These are phyloP conservation scores for Prosopis cineraria DNA, from an alignment of 306 rosid species.

Conservation along the genomic window DNA sequence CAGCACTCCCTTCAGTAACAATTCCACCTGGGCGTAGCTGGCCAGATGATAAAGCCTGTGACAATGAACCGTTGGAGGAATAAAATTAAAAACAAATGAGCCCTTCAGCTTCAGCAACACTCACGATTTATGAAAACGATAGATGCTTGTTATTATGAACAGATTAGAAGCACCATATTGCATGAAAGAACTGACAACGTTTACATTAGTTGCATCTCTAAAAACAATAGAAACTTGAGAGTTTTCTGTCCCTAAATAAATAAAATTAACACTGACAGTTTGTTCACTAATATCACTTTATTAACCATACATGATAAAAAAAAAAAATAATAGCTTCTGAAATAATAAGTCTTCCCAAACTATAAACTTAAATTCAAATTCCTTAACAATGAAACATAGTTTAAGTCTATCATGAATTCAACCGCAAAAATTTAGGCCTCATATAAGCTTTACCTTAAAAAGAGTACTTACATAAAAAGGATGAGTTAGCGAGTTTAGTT, in stretches of 20 bases:
- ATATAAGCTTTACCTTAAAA: not conserved
- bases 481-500: too few relatives aligned
- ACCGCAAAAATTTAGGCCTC: not conserved
- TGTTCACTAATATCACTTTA: not conserved
- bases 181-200: not conserved
- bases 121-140: not conserved
- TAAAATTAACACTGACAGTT: not conserved
- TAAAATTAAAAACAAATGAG: not conserved
- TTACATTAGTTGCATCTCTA: not conserved
- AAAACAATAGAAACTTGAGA: not conserved
- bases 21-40: constrained; percentile 73
- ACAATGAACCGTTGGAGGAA: constrained; percentile 19
- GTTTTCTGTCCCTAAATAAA: not conserved
- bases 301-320: not conserved
- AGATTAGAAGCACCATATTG: not conserved
- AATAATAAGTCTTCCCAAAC: not conserved
- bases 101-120: not conserved
- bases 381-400: too few relatives aligned
- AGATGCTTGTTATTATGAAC: not conserved
- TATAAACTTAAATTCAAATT: not conserved
- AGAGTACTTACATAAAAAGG: not conserved
- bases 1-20: constrained; percentile 94
- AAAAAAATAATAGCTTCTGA: not conserved
- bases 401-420: not conserved
- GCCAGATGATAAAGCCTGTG: constrained; percentile 79